Evolutionary conservation across 2,329 filamentous ascomycete genomes (phyloP).

Genomic region (Raffaelea deltoideospora): DNA sequence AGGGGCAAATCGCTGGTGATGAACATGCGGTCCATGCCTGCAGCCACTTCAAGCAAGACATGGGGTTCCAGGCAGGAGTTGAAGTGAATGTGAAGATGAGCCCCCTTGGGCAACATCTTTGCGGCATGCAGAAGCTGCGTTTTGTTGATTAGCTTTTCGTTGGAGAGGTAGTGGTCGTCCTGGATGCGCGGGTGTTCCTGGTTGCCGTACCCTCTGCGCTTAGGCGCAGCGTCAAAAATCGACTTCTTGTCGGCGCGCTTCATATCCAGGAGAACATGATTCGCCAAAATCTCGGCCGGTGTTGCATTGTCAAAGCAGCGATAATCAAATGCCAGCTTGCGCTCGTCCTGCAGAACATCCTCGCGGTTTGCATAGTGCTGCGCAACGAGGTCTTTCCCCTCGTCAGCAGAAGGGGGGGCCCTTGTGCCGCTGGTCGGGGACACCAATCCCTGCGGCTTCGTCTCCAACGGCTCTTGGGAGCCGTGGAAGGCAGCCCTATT

Average conservation of each 20-base stretch:
- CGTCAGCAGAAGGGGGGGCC: no score
- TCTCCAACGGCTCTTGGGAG: no score
- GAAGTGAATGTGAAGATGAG: conserved; percentile 62
- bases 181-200: conserved; percentile 29
- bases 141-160: conserved; percentile 33
- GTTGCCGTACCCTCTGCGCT: conserved; percentile 22
- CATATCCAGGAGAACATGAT: conserved; percentile 24
- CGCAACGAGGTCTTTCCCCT: no score
- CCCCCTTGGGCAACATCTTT: conserved; percentile 51
- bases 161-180: conserved; percentile 44
- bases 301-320: conserved; percentile 18
- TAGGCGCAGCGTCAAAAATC: conserved; percentile 19
- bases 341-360: conserved; percentile 17
- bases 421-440: no score
- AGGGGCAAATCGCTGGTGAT: conserved; percentile 47
- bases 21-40: conserved; percentile 49
- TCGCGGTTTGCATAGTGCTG: conserved; percentile 18
- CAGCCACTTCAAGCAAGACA: conserved; percentile 40
- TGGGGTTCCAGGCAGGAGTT: conserved; percentile 54
- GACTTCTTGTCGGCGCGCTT: conserved; percentile 19
- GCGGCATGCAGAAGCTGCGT: conserved; percentile 45
- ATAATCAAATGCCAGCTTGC: conserved; percentile 24
- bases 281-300: conserved; percentile 19
- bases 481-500: no score
- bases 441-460: no score